phyloP scores from a whole-genome alignment of 345 rosid species.

The Gossypium sturtianum region DNA sequence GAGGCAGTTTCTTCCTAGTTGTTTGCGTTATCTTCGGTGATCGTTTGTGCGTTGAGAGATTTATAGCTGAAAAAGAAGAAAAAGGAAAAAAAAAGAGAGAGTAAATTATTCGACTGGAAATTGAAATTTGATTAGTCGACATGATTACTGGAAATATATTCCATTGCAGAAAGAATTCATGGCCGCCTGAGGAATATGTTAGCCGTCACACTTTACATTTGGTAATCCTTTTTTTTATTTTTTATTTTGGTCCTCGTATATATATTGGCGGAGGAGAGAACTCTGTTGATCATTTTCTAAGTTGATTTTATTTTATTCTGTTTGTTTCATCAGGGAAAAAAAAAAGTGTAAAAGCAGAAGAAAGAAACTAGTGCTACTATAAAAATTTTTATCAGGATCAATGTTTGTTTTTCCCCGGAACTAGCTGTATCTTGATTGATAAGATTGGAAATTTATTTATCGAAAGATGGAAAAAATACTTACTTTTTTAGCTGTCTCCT shows the following conservation, averaged over 20 bases:
- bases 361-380: neutral
- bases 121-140: slow-evolving; percentile 15
- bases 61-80: neutral
- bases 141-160: slow-evolving; percentile 85
- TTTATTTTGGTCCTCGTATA: neutral
- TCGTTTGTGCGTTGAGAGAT: neutral
- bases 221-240: slow-evolving; percentile 32
- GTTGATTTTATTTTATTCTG: slow-evolving; percentile 1
- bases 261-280: neutral
- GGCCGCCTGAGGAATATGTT: slow-evolving; percentile 95
- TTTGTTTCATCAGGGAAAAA: neutral
- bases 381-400: neutral
- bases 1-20: neutral
- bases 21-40: neutral
- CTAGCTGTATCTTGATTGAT: neutral
- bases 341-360: neutral
- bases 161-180: slow-evolving; percentile 77
- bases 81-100: neutral
- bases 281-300: neutral
- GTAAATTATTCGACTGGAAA: neutral
- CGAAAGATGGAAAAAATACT: neutral
- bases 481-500: neutral
- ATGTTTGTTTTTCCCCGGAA: neutral
- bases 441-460: neutral
- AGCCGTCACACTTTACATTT: slow-evolving; percentile 61